Percentiles rank a stretch among this genome's conserved stretches.
phyloP scores from a whole-genome alignment of 257 asterid genomes.

The Euphrasia confusa region DNA sequence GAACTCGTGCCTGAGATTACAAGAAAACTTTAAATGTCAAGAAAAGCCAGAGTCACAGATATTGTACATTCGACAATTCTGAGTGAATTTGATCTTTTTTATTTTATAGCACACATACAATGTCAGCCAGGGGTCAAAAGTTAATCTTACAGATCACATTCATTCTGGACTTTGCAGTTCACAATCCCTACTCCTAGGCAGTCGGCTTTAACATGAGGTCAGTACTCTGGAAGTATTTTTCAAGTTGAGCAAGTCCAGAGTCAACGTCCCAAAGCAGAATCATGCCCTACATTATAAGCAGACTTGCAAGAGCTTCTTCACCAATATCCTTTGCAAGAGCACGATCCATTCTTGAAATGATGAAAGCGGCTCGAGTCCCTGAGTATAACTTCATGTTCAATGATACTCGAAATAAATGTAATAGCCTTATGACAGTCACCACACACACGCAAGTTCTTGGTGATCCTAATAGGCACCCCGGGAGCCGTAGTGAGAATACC shows the following conservation, averaged over 20 bases:
- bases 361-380: slow-evolving; percentile 92
- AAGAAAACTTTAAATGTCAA: slow-evolving; percentile 22
- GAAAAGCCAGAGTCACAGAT: slow-evolving; percentile 1
- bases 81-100: neutral
- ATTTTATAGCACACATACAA: neutral
- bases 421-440: slow-evolving; percentile 85
- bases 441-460: slow-evolving; percentile 83
- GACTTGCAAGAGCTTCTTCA: too few relatives aligned
- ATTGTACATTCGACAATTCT: slow-evolving; percentile 11
- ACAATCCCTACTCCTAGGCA: slow-evolving; percentile 92
- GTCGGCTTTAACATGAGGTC: slow-evolving; percentile 73
- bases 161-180: slow-evolving; percentile 66
- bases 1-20: slow-evolving; percentile 73
- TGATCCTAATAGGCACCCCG: slow-evolving; percentile 81
- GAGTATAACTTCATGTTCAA: slow-evolving; percentile 67
- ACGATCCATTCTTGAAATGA: slow-evolving; percentile 79
- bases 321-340: slow-evolving; percentile 94
- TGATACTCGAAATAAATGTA: slow-evolving; percentile 58
- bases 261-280: slow-evolving; percentile 95
- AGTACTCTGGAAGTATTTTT: slow-evolving; percentile 82
- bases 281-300: slow-evolving; percentile 67
- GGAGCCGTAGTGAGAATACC: slow-evolving; percentile 77
- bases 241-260: slow-evolving; percentile 91
- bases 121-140: neutral
- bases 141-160: slow-evolving; percentile 79